Conservation (phyloP, 768 basidiomycete species). For the Auricularia sp. region DNA sequence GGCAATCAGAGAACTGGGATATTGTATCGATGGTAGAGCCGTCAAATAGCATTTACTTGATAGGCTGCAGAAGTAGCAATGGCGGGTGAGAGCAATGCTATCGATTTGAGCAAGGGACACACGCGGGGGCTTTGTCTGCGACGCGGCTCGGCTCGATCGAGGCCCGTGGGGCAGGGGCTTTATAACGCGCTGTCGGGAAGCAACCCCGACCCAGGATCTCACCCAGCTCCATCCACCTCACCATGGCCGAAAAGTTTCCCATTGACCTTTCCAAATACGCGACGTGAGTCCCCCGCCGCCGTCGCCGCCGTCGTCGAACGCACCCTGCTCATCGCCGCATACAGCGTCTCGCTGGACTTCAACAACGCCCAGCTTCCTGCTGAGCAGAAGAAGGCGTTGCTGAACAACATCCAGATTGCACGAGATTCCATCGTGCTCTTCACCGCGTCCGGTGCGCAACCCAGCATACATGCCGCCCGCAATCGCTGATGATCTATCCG, state of each 20-base stretch:
- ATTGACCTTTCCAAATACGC: constrained; percentile 71
- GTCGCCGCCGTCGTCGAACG: not conserved
- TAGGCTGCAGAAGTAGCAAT: too few relatives aligned
- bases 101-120: too few relatives aligned
- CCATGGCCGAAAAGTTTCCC: constrained; percentile 44
- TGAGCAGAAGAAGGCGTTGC: constrained; percentile 51
- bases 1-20: too few relatives aligned
- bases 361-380: constrained; percentile 47
- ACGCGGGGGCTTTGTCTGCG: too few relatives aligned
- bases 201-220: not conserved
- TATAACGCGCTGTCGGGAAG: not conserved
- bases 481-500: not conserved
- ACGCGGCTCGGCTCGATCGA: not conserved
- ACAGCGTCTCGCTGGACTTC: constrained; percentile 68
- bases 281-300: constrained; percentile 34
- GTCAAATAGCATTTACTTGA: too few relatives aligned
- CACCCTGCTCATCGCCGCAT: not conserved
- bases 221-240: constrained; percentile 29
- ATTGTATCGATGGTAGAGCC: too few relatives aligned
- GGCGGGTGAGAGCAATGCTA: too few relatives aligned
- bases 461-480: not conserved
- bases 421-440: constrained; percentile 82
- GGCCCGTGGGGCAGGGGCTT: not conserved
- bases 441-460: constrained; percentile 63
- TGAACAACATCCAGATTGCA: constrained; percentile 66